A percentile compares a stretch with the other conserved stretches of the same genome.
phyloP scores from a whole-genome alignment of 805 yeast species.

The Yamadazyma phyllophila region DNA sequence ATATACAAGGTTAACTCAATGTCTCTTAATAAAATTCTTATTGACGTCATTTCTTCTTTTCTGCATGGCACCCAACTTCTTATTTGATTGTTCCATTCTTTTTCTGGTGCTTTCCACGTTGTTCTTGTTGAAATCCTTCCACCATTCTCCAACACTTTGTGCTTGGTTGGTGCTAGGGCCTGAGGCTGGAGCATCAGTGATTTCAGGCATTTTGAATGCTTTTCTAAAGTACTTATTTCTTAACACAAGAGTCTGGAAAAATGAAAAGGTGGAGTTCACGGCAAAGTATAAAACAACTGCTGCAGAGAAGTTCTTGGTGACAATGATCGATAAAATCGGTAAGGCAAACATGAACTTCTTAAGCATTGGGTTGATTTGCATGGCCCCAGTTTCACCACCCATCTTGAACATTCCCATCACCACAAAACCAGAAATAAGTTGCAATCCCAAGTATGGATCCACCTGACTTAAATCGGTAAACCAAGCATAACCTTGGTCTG shows the following conservation, averaged over 20 bases:
- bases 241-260: conserved; percentile 66
- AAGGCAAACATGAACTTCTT: conserved; percentile 66
- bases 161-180: conserved; percentile 26
- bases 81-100: conserved; percentile 33
- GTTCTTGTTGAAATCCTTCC: conserved; percentile 30
- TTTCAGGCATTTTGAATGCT: conserved; percentile 50
- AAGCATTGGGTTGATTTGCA: conserved; percentile 52
- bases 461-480: conserved; percentile 75
- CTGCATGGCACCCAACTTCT: conserved; percentile 36
- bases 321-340: conserved; percentile 82
- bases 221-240: conserved; percentile 59
- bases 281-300: conserved; percentile 86
- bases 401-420: conserved; percentile 72
- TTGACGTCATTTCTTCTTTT: conserved; percentile 29
- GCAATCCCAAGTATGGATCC: conserved; percentile 91
- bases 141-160: conserved; percentile 36
- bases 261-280: conserved; percentile 72
- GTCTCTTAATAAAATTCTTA: conserved; percentile 41
- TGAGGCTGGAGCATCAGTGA: conserved; percentile 48
- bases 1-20: conserved; percentile 14
- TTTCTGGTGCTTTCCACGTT: conserved; percentile 31
- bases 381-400: conserved; percentile 92
- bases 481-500: conserved; percentile 79
- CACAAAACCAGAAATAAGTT: conserved; percentile 73
- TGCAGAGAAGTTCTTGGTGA: conserved; percentile 83